Evolutionary conservation across 2,329 filamentous ascomycete genomes (phyloP), one percentile per base, ranked within the genome.

Genomic region (Colletotrichum coccodes): DNA sequence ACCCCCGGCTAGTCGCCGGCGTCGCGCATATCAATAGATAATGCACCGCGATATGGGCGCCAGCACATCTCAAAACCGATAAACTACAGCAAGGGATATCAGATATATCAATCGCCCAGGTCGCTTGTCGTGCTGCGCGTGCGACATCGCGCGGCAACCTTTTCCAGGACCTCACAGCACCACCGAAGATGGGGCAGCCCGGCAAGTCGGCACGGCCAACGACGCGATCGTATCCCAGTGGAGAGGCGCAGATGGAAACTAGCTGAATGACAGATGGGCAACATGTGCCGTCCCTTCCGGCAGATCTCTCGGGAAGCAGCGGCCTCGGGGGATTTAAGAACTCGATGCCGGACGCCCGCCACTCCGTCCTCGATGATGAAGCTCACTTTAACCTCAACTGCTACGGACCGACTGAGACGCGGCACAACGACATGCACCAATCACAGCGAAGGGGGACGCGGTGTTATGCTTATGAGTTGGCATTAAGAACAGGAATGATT

Each of bases 1-100:
- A 50, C 49, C 60, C 47, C 61, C 54, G 66, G 49, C 47, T 64
- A 42, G 47, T 52, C 38, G 42, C 66, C 54, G 61, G 46, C 11
- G 32, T 47, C 61, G 34, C 61, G 66, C 66, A 69, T 64, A 54
- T 54, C 66, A 60, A 69, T 69, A 69, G 61, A 65, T 65, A 65
- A 69, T 60, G 66, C 62, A 69, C 34, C 23, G 21, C 40, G 61
- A 69, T 66, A 66, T 66, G 40, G 46, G 21, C n/a, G 44, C 40
- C n/a, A 30, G 21, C 44, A 28, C n/a, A 38, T 36, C 30, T 34
- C 42, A 34, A n/a, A 58, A 36, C 53, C 44, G 49, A 63, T 56
- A 47, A 63, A 46, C 6, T 14, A 38, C 32, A 60, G 44, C 44
- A 18, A 14, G 6, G 6, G 21, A 40, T 23, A 21, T 21, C 28